Conservation (phyloP, 352 stramenopile species). For the Globisporangium solare region DNA sequence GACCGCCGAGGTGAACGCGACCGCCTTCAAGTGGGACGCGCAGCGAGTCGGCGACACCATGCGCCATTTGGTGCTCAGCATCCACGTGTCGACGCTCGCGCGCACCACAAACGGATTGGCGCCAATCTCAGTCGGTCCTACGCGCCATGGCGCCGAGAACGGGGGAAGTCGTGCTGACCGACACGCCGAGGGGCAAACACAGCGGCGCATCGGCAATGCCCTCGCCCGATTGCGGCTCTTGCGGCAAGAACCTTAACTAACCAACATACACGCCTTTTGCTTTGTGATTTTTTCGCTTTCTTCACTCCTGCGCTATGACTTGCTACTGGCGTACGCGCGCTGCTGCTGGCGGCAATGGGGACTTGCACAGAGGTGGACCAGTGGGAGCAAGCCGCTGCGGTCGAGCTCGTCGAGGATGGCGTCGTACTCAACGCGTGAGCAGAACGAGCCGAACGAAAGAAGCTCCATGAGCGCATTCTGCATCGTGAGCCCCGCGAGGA, state of each 20-base stretch:
- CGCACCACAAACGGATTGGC: slow-evolving; percentile 12
- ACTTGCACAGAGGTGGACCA: slow-evolving; percentile 36
- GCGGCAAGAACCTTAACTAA: slow-evolving; percentile 9
- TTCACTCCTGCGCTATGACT: neutral
- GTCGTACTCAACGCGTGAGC: slow-evolving; percentile 43
- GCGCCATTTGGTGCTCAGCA: slow-evolving; percentile 48
- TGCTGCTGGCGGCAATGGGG: slow-evolving; percentile 22
- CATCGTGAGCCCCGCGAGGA: slow-evolving; percentile 36
- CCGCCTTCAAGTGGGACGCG: slow-evolving; percentile 55
- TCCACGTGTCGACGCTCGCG: slow-evolving; percentile 43
- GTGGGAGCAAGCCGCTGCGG: slow-evolving; percentile 32
- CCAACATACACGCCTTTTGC: neutral
- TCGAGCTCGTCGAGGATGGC: slow-evolving; percentile 40
- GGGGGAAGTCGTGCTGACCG: slow-evolving; percentile 10
- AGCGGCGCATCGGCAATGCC: neutral
- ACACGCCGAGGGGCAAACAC: neutral
- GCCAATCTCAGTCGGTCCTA: neutral
- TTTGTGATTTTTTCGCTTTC: neutral
- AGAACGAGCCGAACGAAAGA: slow-evolving; percentile 27
- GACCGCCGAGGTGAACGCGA: slow-evolving; percentile 55
- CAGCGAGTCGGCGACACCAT: slow-evolving; percentile 46
- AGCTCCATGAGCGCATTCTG: slow-evolving; percentile 38
- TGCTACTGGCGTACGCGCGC: slow-evolving; percentile 4
- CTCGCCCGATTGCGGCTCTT: slow-evolving; percentile 13
- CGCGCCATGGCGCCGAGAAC: neutral